Conservation (phyloP, 495 filamentous ascomycete genomes). For the Penicillium paxilli region DNA sequence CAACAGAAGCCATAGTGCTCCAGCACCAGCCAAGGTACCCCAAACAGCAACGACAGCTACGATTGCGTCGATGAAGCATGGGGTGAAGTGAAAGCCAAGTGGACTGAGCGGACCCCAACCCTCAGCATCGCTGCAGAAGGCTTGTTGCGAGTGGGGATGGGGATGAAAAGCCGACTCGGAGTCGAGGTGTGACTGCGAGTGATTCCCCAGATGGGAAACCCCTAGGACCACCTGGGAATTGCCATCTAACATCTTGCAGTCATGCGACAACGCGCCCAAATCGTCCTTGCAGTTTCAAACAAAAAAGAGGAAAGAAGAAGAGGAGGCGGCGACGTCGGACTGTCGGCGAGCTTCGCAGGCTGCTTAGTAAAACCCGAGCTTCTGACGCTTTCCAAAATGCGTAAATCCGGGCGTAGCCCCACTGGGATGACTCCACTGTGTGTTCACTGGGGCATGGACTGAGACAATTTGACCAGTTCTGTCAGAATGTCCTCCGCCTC, state of each 20-base stretch:
- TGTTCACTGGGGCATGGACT: neutral
- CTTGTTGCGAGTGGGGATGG: conserved; percentile 48
- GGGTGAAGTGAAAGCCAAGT: conserved; percentile 85
- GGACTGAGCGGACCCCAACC: conserved; percentile 94
- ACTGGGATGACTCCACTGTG: neutral
- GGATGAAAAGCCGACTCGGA: conserved; percentile 28
- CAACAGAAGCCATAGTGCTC: conserved; percentile 74
- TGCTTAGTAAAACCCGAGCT: conserved; percentile 29
- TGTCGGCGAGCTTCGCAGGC: conserved; percentile 9
- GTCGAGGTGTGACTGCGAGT: conserved; percentile 28
- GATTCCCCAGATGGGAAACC: conserved; percentile 29
- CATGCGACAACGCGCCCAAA: conserved; percentile 18
- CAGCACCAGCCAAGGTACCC: conserved; percentile 72
- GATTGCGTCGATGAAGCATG: conserved; percentile 91
- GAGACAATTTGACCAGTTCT: too few species aligned
- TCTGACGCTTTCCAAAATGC: conserved; percentile 4
- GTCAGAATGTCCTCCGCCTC: too few species aligned
- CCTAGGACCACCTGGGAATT: conserved; percentile 45
- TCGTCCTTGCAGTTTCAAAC: conserved; percentile 13
- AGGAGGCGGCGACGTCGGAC: conserved; percentile 10
- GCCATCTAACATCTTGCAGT: conserved; percentile 45
- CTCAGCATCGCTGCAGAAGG: conserved; percentile 81
- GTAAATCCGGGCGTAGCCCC: conserved; percentile 3
- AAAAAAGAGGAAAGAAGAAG: conserved; percentile 10
- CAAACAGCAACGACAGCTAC: conserved; percentile 73